Evolutionary conservation across 1,139 yeast genomes (phyloP), one percentile per base, ranked within the genome.

Genomic region (Kurtzmaniella quercitrusa): DNA sequence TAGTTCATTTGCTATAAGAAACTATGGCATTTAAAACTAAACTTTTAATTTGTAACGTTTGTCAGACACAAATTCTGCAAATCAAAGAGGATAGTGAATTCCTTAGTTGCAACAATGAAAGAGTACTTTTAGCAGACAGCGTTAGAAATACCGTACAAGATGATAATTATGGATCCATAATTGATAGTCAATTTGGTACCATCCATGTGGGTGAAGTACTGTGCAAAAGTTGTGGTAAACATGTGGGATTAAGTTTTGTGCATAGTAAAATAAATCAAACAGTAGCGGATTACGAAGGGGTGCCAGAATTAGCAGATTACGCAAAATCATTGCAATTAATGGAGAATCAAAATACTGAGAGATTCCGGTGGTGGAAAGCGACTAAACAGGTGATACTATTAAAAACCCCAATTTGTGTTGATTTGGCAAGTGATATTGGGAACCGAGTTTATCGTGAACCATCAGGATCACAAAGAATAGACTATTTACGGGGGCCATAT

Each of bases 31-130:
- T 5, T 3, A 8, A 30, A 2, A n/a, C 23, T 20, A 34, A 19
- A 11, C 12, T 8, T n/a, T 40, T 36, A n/a, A 35, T 36, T 8
- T 40, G 42, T 18, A 21, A 16, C 14, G 11, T 2, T 3, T 40
- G 42, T 21, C 36, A 21, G 14, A 40, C 39, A 17, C 39, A 36
- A 7, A 40, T 40, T 18, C 42, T 40, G 42, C 16, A 22, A 16
- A 7, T 20, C 16, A 16, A 37, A 28, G 40, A 32, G 12, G 17
- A 22, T 2, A 19, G 40, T 16, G 37, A 34, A 34, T 9, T 19
- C 6, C 21, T 34, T 19, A 12, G n/a, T 15, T 20, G 30, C 20
- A 12, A 16, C 18, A 32, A 32, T 15, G 8, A 19, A 7, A 34
- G 7, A 9, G 28, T 32, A 8, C 23, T 26, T 15, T 19, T 38